Evolutionary conservation across 257 asterid genomes (phyloP), one percentile per base, ranked within the genome.

Genomic region (Solanum neorickii): DNA sequence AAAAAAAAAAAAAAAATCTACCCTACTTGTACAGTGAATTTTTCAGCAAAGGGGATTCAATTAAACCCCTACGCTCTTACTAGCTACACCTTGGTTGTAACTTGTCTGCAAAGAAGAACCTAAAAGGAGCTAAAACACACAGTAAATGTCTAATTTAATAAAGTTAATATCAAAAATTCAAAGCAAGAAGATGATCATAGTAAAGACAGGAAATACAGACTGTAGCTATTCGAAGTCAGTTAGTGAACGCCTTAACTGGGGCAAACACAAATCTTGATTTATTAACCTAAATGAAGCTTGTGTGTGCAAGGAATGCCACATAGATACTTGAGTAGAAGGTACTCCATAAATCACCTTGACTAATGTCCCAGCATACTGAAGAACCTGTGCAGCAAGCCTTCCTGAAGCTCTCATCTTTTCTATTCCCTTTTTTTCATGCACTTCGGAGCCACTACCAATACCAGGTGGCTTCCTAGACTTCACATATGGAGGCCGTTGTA

Each of bases 361-460:
- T 88, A 97, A 93, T 74, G 98, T 94, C 73, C 98, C 99, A 87
- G 98, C 99, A 91, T 94, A 89, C 93, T 92, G 96, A 92, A 97
- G 99, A 92, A 96, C 99, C 87, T 91, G 93, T 23, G 99, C 99
- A 85, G 99, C 99, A 84, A 97, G 98, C 92, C 91, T 93, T 78
- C 99, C 99, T 5, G 99, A 97, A 86, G 99, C 97, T 93, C 97
- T 92, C 99, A 96, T 97, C 94, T 93, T 92, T 89, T 94, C 95
- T 86, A 93, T 96, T 76, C 99, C 99, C 85, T 93, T 93, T 91
- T 91, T 91, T 83, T 94, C 98, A 76, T 97, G 99, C 88, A 97
- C 93, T 91, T 97, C 94, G 41, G 92, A 93, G 82, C 93, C 93
- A 88, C 90, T 92, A 70, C 95, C 84, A 89, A 97, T 90, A 86